Evolutionary conservation across 2,329 filamentous ascomycete species (phyloP), one percentile per base, ranked within the genome.

Genomic region (Elsinoe fawcettii): DNA sequence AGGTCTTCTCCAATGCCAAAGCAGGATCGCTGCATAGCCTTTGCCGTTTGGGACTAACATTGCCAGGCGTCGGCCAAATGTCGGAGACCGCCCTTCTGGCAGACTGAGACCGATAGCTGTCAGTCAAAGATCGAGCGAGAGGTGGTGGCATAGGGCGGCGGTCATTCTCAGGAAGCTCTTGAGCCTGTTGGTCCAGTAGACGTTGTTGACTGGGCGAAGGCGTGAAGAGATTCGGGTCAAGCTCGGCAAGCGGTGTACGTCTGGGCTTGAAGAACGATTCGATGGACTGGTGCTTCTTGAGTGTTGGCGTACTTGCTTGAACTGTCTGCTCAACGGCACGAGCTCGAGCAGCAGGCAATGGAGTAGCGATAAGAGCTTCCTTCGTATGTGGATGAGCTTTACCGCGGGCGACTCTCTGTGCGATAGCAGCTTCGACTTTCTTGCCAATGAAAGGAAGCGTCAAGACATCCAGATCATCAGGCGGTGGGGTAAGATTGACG

Each of bases 311-410:
- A 22, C 46, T 58, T 14, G 53, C 32, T 18, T 49, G 25, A 1
- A 59, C 22, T 22, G 43, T 30, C 22, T 34, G 14, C 16, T 56
- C 43, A 20, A 56, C 37, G 5, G 25, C 41, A 11, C 54, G 27
- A 5, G 36, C 9, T 6, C 41, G 39, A 5, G 23, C 14, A 1
- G 18, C n/a, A 34, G 54, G 54, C 11, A 36, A 9, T n/a, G 41
- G 30, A 30, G 23, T 53, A 12, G 55, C 25, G 22, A 67, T 61
- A 49, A 85, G 77, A 2, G 77, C 79, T 59, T 84, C 70, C 71
- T 96, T 97, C 1, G 90, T 95, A 63, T 92, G 93, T 1, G 93
- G 93, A 69, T 97, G 86, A 46, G 96, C 72, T 63, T 96, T 87
- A 34, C 93, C 93, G 36, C 70, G 75, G 22, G 93, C 90, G 59